Evolutionary conservation across 768 basidiomycete species (phyloP).

Genomic region (Termitomyces heimii): DNA sequence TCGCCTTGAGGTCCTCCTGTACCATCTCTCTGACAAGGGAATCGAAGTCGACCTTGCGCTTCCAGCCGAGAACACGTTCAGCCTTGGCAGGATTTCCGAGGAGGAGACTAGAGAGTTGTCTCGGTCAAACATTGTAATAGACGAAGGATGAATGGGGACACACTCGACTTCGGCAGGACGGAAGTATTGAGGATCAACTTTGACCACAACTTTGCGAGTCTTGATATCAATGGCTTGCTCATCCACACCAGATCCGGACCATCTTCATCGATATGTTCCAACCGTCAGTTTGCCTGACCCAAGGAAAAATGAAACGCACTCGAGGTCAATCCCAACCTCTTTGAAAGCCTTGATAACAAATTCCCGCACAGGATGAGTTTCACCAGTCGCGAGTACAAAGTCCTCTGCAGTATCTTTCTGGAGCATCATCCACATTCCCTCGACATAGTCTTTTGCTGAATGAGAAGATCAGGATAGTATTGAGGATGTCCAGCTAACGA

Average conservation of each 20-base stretch:
- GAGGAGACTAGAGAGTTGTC: slow-evolving; percentile 49
- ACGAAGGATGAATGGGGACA: slow-evolving; percentile 24
- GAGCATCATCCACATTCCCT: slow-evolving; percentile 97
- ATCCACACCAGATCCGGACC: slow-evolving; percentile 70
- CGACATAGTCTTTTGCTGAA: slow-evolving; percentile 82
- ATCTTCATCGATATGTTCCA: slow-evolving; percentile 34
- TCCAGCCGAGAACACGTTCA: slow-evolving; percentile 86
- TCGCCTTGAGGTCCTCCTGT: slow-evolving; percentile 67
- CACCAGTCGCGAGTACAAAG: slow-evolving; percentile 93
- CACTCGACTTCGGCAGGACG: slow-evolving; percentile 94
- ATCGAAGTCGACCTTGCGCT: slow-evolving; percentile 78
- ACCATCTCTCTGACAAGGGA: slow-evolving; percentile 92
- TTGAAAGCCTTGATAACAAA: slow-evolving; percentile 86
- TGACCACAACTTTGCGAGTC: slow-evolving; percentile 69
- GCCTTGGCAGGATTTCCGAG: slow-evolving; percentile 89
- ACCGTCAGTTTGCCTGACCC: not conserved
- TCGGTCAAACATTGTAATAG: not conserved
- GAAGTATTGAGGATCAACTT: slow-evolving; percentile 87
- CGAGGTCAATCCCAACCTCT: slow-evolving; percentile 59
- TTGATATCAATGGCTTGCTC: slow-evolving; percentile 74
- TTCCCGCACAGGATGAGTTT: slow-evolving; percentile 93
- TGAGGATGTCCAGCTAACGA: slow-evolving; percentile 4
- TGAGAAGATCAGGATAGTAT: slow-evolving; percentile 3
- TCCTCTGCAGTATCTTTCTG: slow-evolving; percentile 82
- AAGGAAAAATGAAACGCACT: slow-evolving; percentile 31